Conservation (phyloP, 2,329 filamentous ascomycete species). For the Colletotrichum sp. region DNA sequence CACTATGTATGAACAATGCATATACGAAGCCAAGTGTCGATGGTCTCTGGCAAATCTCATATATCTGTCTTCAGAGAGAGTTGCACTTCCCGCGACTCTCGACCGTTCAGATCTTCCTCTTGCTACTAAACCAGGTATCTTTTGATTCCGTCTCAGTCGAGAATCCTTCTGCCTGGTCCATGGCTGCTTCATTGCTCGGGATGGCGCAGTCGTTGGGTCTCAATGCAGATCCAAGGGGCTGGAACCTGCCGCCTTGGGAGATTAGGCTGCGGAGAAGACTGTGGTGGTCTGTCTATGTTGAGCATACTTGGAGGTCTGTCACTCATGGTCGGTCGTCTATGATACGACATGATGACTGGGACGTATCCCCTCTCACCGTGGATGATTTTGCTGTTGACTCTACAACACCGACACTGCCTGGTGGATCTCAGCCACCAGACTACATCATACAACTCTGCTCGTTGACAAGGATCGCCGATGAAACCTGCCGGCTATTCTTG, state of each 20-base stretch:
- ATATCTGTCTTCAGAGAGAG: neutral
- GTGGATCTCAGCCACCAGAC: neutral
- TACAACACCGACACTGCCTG: neutral
- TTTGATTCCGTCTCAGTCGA: neutral
- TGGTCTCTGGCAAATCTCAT: neutral
- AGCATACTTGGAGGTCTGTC: neutral
- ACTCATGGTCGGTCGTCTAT: neutral
- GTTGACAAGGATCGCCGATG: neutral
- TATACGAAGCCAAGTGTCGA: neutral
- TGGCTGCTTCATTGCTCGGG: neutral
- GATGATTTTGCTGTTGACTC: neutral
- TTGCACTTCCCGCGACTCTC: neutral
- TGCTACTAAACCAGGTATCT: neutral
- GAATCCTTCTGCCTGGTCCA: neutral
- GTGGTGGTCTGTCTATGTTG: neutral
- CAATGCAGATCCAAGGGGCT: neutral
- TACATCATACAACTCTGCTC: neutral
- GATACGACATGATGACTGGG: neutral
- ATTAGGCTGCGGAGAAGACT: neutral
- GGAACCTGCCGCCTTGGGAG: neutral
- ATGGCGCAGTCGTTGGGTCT: neutral
- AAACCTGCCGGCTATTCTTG: neutral
- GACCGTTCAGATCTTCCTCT: neutral
- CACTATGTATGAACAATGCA: neutral
- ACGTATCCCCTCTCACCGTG: neutral